Base-by-base conservation (phyloP, 306 rosid genomes). In the Hylodesmum podocarpum region DNA sequence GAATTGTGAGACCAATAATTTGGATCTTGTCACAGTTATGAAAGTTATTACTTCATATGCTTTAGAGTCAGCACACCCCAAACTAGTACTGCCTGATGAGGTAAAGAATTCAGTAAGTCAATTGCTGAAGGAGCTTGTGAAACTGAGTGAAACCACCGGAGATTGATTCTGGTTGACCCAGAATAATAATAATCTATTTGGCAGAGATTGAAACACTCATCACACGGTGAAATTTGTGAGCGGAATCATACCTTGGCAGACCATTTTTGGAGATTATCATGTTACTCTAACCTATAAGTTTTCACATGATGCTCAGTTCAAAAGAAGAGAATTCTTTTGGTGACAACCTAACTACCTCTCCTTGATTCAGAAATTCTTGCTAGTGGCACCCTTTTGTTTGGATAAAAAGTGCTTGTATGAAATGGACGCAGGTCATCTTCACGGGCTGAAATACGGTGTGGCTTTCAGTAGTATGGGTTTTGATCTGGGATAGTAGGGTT, bases 81-180 rank as follows among this genome's bases (percentile, higher is more conserved):
- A 81, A 70, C 88, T 94, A 59, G 72, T 44, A 67, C 85, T 94
- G 67, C 82, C 93, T 3, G 79, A 83, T 19, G 85, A 84, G 19
- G 27, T 89, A 6, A 89, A 88, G 67, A 68, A 72, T 28, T 82
- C 89, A 0, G 80, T 89, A 22, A 72, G 82, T 75, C 84, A 82
- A 61, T 68, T 92, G 86, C 85, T 92, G 47, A 83, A 89, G 46
- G 93, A 92, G 83, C 67, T 81, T 70, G 43, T 90, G 85, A 87
- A 85, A 73, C 86, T 87, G 70, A 90, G 95, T 71, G 53, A 72
- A 72, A 85, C 82, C 43, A 36, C 72, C 57, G 67, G 76, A 77
- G 44, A 72, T 13, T 47, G 34, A 58, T 39, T 40, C 36, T 37
- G 12, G 82, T 80, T 78, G 70, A 62, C 33, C 10, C 29, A 47